A percentile compares a stretch with the other conserved stretches of the same genome.
These are phyloP conservation scores for Eucalyptus paniculata DNA, from an alignment of 345 rosid genomes.

Conservation along the genomic window DNA sequence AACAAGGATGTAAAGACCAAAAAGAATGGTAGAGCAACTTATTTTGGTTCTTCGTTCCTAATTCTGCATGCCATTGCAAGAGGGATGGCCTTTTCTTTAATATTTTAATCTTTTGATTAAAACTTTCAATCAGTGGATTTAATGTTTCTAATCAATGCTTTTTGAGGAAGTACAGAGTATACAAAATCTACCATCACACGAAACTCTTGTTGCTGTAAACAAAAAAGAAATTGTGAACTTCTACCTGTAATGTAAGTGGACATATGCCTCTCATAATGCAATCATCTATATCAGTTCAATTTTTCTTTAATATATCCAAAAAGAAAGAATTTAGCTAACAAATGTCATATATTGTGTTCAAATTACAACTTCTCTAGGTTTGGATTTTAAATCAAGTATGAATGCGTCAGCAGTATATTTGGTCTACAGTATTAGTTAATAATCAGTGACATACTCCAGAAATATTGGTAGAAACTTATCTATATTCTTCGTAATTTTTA, in stretches of 20 bases:
- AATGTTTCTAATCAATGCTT: background rate
- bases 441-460: background rate
- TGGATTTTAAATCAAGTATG: background rate
- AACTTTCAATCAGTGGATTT: background rate
- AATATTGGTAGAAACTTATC: background rate
- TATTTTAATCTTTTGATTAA: background rate
- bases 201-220: background rate
- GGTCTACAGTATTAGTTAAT: background rate
- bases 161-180: background rate
- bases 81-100: background rate
- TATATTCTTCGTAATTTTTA: background rate
- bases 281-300: background rate
- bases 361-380: background rate
- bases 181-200: background rate
- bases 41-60: background rate
- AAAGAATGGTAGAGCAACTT: background rate
- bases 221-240: background rate
- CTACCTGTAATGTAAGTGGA: background rate
- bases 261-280: background rate
- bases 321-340: background rate
- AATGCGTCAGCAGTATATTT: background rate
- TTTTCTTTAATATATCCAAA: background rate
- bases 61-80: background rate
- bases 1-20: background rate
- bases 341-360: background rate